Evolutionary conservation across 2,329 filamentous ascomycete species (phyloP), one percentile per base, ranked within the genome.

Genomic region (Fusarium nematophilum): DNA sequence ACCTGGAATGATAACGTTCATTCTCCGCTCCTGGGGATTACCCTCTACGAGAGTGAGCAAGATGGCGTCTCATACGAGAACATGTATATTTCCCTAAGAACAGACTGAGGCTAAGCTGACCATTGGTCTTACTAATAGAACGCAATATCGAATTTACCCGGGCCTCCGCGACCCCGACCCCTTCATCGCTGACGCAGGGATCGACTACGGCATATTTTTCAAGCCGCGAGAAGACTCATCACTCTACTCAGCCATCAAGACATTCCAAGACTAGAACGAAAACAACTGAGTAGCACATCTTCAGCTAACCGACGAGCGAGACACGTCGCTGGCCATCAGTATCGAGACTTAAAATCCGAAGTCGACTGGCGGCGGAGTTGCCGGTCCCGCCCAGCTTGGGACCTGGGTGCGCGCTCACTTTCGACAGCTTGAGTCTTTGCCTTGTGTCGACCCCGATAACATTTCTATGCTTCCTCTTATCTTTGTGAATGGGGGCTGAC

Each of bases 371-470:
- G 25, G 39, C 23, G 31, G 21, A 15, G 21, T 51, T 17, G 30
- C n/a, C 25, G 39, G 31, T 15, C 25, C 38, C 17, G 39, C 39
- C 11, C 39, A 51, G n/a, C 39, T 44, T 11, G 39, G 27, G n/a
- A 37, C 38, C 39, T 57, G 44, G 39, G 11, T 49, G 5, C 46
- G 39, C 13, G 50, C 38, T 36, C 55, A 58, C 6, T 58, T 58
- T 25, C 33, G 39, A 17, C 45, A 58, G 30, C 50, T 57, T 34
- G 36, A 42, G 34, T 50, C 38, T 27, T 31, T 55, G 18, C 50
- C 50, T 30, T 37, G 39, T 5, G 31, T 29, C 1, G 30, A 26
- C 15, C n/a, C 18, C 1, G 23, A 50, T 13, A n/a, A 29, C 21
- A 34, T 55, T 1, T 45, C 23, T 3, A 54, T 55, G 2, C 42